Conservation (phyloP, 1,284 basidiomycete genomes). For the Kalmanozyma brasiliensis region DNA sequence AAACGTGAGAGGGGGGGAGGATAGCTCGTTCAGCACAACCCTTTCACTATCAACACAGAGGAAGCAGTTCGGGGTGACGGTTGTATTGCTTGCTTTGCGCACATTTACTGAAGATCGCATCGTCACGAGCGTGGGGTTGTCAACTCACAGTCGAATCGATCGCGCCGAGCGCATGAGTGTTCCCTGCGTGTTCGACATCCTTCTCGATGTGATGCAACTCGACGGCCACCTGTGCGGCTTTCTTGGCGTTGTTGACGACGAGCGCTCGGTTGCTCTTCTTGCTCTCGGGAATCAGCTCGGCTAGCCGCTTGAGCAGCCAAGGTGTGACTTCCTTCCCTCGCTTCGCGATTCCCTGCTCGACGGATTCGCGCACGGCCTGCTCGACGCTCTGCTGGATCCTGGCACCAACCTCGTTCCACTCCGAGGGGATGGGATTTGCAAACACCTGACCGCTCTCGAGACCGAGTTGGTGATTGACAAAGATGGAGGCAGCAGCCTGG, state of each 20-base stretch:
- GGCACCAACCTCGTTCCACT: slow-evolving; percentile 77
- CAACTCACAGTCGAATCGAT: slow-evolving; percentile 32
- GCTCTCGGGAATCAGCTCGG: slow-evolving; percentile 79
- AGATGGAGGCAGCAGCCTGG: slow-evolving; percentile 51
- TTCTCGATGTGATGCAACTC: slow-evolving; percentile 76
- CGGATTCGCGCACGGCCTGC: slow-evolving; percentile 84
- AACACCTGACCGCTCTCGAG: slow-evolving; percentile 72
- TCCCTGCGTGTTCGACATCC: slow-evolving; percentile 15
- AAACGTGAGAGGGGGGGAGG: too few relatives aligned
- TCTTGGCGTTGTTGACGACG: slow-evolving; percentile 87
- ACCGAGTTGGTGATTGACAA: slow-evolving; percentile 76
- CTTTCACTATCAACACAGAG: too few relatives aligned
- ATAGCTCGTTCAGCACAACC: too few relatives aligned
- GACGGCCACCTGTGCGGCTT: slow-evolving; percentile 84
- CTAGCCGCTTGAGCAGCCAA: slow-evolving; percentile 88
- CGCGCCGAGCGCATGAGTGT: slow-evolving; percentile 32
- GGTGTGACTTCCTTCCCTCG: slow-evolving; percentile 93
- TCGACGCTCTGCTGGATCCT: slow-evolving; percentile 84
- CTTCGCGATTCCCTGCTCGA: slow-evolving; percentile 81
- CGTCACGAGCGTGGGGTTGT: not conserved
- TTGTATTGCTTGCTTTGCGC: not conserved
- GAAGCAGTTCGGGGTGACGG: too few relatives aligned
- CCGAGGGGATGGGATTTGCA: slow-evolving; percentile 87
- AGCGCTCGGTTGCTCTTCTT: slow-evolving; percentile 80
- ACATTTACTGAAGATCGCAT: slow-evolving; percentile 16